phyloP scores from a whole-genome alignment of 345 rosid genomes.

The Lenwebbia sp. region DNA sequence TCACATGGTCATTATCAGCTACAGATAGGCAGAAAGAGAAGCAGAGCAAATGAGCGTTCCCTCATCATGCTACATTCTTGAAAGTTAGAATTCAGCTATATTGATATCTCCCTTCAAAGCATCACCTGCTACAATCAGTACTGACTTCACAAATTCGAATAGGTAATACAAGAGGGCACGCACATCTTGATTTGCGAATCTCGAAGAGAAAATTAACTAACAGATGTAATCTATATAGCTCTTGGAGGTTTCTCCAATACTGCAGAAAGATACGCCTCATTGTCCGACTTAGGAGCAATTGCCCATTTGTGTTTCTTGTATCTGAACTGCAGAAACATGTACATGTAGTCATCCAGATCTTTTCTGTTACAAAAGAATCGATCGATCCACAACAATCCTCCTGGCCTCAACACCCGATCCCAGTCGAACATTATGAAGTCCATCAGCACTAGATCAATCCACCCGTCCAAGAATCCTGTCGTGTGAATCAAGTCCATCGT shows the following conservation, averaged over 20 bases:
- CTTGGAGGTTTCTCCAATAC: conserved; percentile 79
- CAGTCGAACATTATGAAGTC: conserved; percentile 79
- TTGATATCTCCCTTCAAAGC: neutral
- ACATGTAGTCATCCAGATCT: conserved; percentile 82
- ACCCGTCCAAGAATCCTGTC: conserved; percentile 62
- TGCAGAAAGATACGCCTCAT: conserved; percentile 75
- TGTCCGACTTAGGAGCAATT: conserved; percentile 50
- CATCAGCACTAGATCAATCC: conserved; percentile 68
- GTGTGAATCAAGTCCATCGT: conserved; percentile 85
- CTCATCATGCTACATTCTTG: neutral
- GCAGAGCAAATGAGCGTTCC: neutral
- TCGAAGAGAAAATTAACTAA: neutral
- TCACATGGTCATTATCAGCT: neutral
- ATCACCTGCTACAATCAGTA: neutral
- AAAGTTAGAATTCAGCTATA: neutral
- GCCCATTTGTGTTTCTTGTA: conserved; percentile 87
- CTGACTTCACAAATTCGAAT: neutral
- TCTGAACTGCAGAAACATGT: conserved; percentile 80
- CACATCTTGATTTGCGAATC: neutral
- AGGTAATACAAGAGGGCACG: neutral
- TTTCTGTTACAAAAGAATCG: conserved; percentile 61
- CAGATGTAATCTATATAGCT: neutral
- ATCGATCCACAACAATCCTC: conserved; percentile 83
- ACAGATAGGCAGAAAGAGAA: neutral
- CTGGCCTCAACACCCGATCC: conserved; percentile 81